phyloP scores from a whole-genome alignment of 768 basidiomycete species.

The Amanita polypyramis region DNA sequence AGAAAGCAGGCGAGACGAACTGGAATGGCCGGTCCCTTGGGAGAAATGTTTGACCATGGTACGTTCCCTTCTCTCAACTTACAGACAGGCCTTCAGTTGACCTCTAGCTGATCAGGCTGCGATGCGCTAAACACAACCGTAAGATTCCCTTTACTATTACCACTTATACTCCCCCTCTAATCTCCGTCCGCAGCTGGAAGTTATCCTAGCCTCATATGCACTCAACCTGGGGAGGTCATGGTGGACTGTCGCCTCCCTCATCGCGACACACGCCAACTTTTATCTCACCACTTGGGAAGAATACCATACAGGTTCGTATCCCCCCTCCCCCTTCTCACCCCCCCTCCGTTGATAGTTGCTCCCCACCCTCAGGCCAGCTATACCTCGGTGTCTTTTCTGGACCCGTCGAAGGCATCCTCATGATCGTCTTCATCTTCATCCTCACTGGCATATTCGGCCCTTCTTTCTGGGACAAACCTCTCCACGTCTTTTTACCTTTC shows the following conservation, averaged over 20 bases:
- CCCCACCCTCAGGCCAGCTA: slow-evolving; percentile 51
- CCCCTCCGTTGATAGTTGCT: not conserved
- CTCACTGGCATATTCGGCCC: slow-evolving; percentile 74
- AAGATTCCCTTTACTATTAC: slow-evolving; percentile 8
- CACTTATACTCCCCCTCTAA: not conserved
- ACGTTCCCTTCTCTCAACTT: too few relatives aligned
- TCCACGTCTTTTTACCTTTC: slow-evolving; percentile 49
- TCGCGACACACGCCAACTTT: slow-evolving; percentile 67
- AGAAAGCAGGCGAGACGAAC: slow-evolving; percentile 95
- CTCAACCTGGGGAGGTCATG: slow-evolving; percentile 89
- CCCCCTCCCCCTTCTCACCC: not conserved
- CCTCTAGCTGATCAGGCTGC: slow-evolving; percentile 49
- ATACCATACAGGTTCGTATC: slow-evolving; percentile 66
- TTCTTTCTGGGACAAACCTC: slow-evolving; percentile 66
- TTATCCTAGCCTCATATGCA: slow-evolving; percentile 71
- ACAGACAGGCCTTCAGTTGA: not conserved
- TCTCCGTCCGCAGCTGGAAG: slow-evolving; percentile 55
- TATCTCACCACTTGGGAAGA: slow-evolving; percentile 80
- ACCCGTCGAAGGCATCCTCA: slow-evolving; percentile 91
- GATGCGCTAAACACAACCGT: slow-evolving; percentile 96
- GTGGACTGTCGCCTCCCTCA: slow-evolving; percentile 92
- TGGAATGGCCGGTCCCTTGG: slow-evolving; percentile 95
- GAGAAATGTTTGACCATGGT: slow-evolving; percentile 99
- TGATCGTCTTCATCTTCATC: slow-evolving; percentile 69
- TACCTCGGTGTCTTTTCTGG: slow-evolving; percentile 93